Percentiles rank a stretch among this genome's conserved stretches.
Evolutionary conservation across 768 basidiomycete species (phyloP).

Genomic region (Suillus variegatus): DNA sequence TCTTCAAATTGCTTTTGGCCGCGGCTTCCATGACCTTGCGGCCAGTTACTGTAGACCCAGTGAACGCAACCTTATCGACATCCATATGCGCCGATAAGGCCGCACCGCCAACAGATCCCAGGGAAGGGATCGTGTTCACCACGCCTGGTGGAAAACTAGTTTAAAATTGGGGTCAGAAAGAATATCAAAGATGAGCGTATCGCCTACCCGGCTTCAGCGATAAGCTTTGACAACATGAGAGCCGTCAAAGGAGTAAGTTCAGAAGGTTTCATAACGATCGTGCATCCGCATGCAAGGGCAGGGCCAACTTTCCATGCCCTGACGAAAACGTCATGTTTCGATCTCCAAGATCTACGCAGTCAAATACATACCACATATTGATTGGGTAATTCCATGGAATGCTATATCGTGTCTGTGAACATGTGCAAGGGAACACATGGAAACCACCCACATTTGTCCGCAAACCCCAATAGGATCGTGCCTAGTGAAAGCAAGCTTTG

Average conservation of each 20-base stretch:
- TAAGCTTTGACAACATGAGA: constrained; percentile 77
- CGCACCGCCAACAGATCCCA: constrained; percentile 81
- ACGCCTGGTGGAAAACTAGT: constrained; percentile 88
- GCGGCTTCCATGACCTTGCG: constrained; percentile 91
- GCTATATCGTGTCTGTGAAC: constrained; percentile 35
- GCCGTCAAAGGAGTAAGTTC: constrained; percentile 86
- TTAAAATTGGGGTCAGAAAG: neutral
- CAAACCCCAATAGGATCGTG: constrained; percentile 95
- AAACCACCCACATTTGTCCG: constrained; percentile 75
- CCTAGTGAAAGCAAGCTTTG: constrained; percentile 82
- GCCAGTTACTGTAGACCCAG: constrained; percentile 88
- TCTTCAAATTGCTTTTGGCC: constrained; percentile 92
- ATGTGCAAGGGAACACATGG: constrained; percentile 9
- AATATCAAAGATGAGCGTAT: neutral
- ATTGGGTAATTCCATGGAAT: constrained; percentile 96
- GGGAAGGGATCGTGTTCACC: constrained; percentile 83
- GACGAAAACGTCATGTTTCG: constrained; percentile 6
- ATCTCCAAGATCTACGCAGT: constrained; percentile 7
- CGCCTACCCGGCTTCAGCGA: constrained; percentile 78
- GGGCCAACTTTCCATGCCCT: constrained; percentile 94
- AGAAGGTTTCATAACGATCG: constrained; percentile 94
- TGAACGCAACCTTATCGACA: constrained; percentile 95
- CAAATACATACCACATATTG: constrained; percentile 63
- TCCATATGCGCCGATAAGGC: constrained; percentile 80
- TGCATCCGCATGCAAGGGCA: constrained; percentile 88